These are phyloP conservation scores for Athelia sp. DNA, from an alignment of 1,284 basidiomycete genomes.

Conservation along the genomic window DNA sequence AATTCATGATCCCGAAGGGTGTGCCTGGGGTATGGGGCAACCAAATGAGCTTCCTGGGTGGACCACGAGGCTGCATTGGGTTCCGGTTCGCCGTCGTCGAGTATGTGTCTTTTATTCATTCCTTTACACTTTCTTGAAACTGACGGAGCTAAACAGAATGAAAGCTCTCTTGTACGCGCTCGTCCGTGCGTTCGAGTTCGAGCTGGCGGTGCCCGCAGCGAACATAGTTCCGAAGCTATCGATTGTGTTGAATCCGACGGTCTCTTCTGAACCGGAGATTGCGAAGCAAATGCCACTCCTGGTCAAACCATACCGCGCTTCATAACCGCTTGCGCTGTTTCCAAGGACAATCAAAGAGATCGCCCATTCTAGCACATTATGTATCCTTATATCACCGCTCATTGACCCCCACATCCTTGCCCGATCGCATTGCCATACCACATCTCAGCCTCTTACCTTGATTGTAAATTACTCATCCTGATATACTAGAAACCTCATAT, in stretches of 20 bases:
- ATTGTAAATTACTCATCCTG: too few species aligned
- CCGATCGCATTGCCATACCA: too few species aligned
- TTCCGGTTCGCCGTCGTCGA: constrained; percentile 40
- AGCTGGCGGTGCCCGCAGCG: constrained; percentile 37
- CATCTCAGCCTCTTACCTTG: too few species aligned
- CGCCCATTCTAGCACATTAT: too few species aligned
- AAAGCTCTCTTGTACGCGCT: constrained; percentile 55
- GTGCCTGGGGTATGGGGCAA: constrained; percentile 35
- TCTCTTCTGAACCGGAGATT: constrained; percentile 17
- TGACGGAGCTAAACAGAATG: constrained; percentile 28
- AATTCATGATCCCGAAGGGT: constrained; percentile 13
- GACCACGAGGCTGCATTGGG: constrained; percentile 36
- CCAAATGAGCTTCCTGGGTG: constrained; percentile 33
- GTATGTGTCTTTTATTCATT: constrained; percentile 5
- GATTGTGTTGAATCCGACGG: constrained; percentile 25
- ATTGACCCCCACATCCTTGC: too few species aligned
- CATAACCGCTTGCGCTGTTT: too few species aligned
- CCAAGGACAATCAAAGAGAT: too few species aligned
- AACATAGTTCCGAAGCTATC: constrained; percentile 29
- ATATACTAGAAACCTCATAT: too few species aligned
- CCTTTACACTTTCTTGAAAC: neutral
- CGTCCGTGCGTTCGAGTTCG: constrained; percentile 52
- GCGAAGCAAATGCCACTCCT: constrained; percentile 26
- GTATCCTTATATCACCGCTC: too few species aligned
- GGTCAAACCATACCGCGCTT: constrained; percentile 11